Evolutionary conservation across 225 moss, liverwort and hornwort genomes (phyloP).

Genomic region (Rhytidiadelphus loreus): DNA sequence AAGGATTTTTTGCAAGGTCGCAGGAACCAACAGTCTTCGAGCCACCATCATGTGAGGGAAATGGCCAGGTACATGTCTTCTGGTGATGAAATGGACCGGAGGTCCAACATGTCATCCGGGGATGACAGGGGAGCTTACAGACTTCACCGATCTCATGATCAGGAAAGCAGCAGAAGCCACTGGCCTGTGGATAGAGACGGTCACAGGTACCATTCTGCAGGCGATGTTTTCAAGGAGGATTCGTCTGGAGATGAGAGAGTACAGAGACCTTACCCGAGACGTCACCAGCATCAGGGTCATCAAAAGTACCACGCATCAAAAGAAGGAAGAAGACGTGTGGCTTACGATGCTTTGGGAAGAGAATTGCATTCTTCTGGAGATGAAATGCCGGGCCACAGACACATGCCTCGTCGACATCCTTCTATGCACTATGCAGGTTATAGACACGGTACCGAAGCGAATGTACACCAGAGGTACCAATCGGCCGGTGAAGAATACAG

Average conservation of each 20-base stretch:
- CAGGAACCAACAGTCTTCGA: background rate
- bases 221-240: background rate
- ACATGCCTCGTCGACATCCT: background rate
- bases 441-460: background rate
- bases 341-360: conserved; percentile 2
- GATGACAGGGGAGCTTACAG: conserved; percentile 11
- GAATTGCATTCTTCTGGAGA: conserved; percentile 27
- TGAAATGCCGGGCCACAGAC: conserved; percentile 4
- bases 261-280: background rate
- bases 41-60: background rate
- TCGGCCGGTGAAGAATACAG: conserved; percentile 2
- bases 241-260: conserved; percentile 20
- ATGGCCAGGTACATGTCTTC: conserved; percentile 8
- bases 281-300: conserved; percentile 6
- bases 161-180: conserved; percentile 19
- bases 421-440: background rate
- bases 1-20: conserved; percentile 15
- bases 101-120: conserved; percentile 14
- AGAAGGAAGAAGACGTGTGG: conserved; percentile 8
- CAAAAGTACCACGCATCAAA: background rate
- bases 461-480: conserved; percentile 2
- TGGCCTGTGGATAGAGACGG: conserved; percentile 9
- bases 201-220: background rate
- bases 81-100: conserved; percentile 32
- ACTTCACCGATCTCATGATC: conserved; percentile 11